Evolutionary conservation across 352 stramenopile genomes (phyloP).

Genomic region (Phytophthora macrochlamydospora): DNA sequence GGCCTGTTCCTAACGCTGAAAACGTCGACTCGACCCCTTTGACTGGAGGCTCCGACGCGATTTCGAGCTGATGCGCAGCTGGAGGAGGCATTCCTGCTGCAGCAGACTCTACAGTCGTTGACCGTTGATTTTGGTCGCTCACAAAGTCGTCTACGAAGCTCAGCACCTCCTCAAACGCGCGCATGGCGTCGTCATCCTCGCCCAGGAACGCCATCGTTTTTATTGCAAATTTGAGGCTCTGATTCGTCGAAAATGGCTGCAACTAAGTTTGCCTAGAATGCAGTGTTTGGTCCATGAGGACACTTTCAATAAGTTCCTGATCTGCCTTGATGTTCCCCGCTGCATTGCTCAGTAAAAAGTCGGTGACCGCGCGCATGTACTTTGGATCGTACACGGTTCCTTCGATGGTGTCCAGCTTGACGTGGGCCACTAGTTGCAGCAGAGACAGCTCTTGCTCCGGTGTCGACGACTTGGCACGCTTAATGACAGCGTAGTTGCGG

Average conservation of each 20-base stretch:
- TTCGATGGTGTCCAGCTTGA: constrained; percentile 45
- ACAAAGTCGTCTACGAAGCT: constrained; percentile 28
- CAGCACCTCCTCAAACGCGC: constrained; percentile 27
- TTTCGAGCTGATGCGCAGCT: constrained; percentile 9
- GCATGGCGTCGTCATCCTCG: constrained; percentile 26
- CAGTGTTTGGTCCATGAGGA: constrained; percentile 26
- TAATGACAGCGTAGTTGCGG: constrained; percentile 62
- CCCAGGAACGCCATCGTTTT: constrained; percentile 16
- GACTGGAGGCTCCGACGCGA: neutral
- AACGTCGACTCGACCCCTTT: too few species aligned
- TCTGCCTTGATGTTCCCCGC: constrained; percentile 45
- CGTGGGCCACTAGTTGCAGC: constrained; percentile 51
- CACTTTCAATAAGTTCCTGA: constrained; percentile 55
- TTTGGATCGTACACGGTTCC: constrained; percentile 32
- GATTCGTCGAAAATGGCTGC: too few species aligned
- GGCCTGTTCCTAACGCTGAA: too few species aligned
- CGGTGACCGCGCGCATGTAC: constrained; percentile 42
- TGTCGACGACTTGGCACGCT: constrained; percentile 35
- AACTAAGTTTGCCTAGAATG: neutral
- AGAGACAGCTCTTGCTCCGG: constrained; percentile 36
- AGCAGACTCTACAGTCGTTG: neutral
- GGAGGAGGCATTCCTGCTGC: neutral
- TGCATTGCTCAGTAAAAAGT: constrained; percentile 47
- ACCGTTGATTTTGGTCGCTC: neutral
- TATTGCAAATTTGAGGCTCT: too few species aligned